Evolutionary conservation across 2,329 filamentous ascomycete genomes (phyloP).

Genomic region (Fusarium compactum): DNA sequence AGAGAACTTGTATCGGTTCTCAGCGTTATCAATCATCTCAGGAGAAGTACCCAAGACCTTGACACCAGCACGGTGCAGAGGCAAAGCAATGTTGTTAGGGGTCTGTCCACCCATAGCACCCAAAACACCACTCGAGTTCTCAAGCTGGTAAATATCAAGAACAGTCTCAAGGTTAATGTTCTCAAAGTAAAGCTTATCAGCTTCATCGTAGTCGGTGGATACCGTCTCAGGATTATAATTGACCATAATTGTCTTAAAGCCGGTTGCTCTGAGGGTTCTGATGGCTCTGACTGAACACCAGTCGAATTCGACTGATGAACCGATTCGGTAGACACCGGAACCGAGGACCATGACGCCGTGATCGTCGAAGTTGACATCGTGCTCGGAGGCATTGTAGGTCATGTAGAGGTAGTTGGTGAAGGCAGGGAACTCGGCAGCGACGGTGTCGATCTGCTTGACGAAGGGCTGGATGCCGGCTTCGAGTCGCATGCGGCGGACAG

Average conservation of each 20-base stretch:
- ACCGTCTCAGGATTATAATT: conserved; percentile 95
- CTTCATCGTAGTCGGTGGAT: conserved; percentile 91
- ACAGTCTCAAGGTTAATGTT: conserved; percentile 92
- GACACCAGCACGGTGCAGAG: conserved; percentile 87
- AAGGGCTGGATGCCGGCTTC: conserved; percentile 88
- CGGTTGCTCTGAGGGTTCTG: conserved; percentile 84
- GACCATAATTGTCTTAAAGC: conserved; percentile 96
- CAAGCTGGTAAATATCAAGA: conserved; percentile 92
- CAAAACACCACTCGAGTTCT: conserved; percentile 84
- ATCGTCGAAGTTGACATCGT: conserved; percentile 87
- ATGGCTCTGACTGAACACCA: conserved; percentile 98
- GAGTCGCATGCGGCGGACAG: conserved; percentile 84
- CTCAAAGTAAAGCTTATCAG: conserved; percentile 95
- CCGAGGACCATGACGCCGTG: conserved; percentile 96
- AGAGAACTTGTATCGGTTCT: conserved; percentile 99
- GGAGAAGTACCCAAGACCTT: conserved; percentile 95
- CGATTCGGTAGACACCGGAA: conserved; percentile 96
- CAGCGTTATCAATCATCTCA: conserved; percentile 98
- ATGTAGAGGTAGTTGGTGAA: conserved; percentile 96
- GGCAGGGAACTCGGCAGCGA: conserved; percentile 95
- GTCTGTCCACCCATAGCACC: conserved; percentile 98
- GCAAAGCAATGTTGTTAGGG: conserved; percentile 96
- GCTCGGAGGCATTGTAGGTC: conserved; percentile 91
- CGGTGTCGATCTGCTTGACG: conserved; percentile 98
- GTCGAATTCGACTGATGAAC: conserved; percentile 98